Conservation (phyloP, 1,284 basidiomycete species). For the Kwoniella shivajii region DNA sequence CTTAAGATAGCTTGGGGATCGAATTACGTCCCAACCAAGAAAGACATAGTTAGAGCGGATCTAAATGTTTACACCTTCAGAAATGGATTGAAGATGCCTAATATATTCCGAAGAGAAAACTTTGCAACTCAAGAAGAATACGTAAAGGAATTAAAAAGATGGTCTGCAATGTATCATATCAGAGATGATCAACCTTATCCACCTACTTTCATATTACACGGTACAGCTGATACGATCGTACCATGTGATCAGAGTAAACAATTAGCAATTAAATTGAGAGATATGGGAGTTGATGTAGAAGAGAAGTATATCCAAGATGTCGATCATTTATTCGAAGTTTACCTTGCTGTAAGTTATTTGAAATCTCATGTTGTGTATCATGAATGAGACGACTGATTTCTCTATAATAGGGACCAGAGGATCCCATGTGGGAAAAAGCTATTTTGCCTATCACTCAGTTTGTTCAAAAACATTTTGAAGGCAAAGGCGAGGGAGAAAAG, state of each 20-base stretch:
- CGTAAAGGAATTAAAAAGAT: slow-evolving; percentile 5
- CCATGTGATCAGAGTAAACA: slow-evolving; percentile 4
- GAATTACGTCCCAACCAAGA: slow-evolving; percentile 12
- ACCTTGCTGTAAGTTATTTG: slow-evolving; percentile 25
- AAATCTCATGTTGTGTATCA: too few species aligned
- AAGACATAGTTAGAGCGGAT: slow-evolving; percentile 23
- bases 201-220: slow-evolving; percentile 24
- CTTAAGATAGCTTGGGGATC: slow-evolving; percentile 20
- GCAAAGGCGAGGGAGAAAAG: too few species aligned
- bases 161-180: slow-evolving; percentile 9
- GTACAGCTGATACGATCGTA: slow-evolving; percentile 19
- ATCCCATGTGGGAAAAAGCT: slow-evolving; percentile 2
- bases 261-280: slow-evolving; percentile 18
- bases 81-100: slow-evolving; percentile 4
- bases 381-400: too few species aligned
- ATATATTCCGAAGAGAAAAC: slow-evolving; percentile 19
- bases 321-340: slow-evolving; percentile 25
- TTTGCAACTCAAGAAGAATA: slow-evolving; percentile 14
- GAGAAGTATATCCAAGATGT: slow-evolving; percentile 19
- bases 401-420: slow-evolving; percentile 2
- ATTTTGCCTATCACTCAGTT: background rate
- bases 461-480: background rate
- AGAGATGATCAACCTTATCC: slow-evolving; percentile 17
- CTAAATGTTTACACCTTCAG: slow-evolving; percentile 13
- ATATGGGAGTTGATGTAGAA: slow-evolving; percentile 17